Evolutionary conservation across 768 basidiomycete species (phyloP), one percentile per base, ranked within the genome.

Genomic region (Russula sp.): DNA sequence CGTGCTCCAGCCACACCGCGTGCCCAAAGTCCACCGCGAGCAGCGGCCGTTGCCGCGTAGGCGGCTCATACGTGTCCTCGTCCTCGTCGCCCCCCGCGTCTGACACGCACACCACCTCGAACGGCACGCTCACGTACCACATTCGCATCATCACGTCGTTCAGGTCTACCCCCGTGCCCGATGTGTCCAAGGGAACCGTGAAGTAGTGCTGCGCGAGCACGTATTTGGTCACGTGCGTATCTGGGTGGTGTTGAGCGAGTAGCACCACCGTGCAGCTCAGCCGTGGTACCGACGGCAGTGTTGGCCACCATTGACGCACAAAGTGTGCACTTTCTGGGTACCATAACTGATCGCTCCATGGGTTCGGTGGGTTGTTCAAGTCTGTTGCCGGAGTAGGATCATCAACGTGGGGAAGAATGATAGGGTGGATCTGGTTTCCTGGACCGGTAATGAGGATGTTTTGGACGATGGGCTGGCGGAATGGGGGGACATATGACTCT

Each of bases 261-360:
- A 89, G 77, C 22, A 88, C 80, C 22, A 89, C 87, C 0, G 87
- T 87, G 68, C 86, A 88, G 72, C 86, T 88, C 9, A 88, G 79
- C 31, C 83, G 78, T 1, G 86, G 87, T 10, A 88, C 80, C 1
- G 78, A 77, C 0, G 83, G 79, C 4, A 89, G 73, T 3, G 81
- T 83, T 1, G 88, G 88, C 88, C 88, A 89, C 88, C 88, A 89
- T 64, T 89, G 88, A 11, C 88, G 82, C 6, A 89, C 87, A 63
- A 89, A 89, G 73, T 89, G 87, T 0, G 86, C 87, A 55, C 81
- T 82, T 69, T 88, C 87, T 14, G 87, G 86, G 65, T 82, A 84
- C 87, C 86, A 89, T 0, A 80, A 78, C 0, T 85, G 85, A 68
- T 80, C 81, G 0, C 85, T 85, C 71, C 82, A 88, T 1, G 87